Evolutionary conservation across 108 stramenopile genomes (phyloP), one percentile per base, ranked within the genome.

Genomic region (Discostella pseudostelligera): DNA sequence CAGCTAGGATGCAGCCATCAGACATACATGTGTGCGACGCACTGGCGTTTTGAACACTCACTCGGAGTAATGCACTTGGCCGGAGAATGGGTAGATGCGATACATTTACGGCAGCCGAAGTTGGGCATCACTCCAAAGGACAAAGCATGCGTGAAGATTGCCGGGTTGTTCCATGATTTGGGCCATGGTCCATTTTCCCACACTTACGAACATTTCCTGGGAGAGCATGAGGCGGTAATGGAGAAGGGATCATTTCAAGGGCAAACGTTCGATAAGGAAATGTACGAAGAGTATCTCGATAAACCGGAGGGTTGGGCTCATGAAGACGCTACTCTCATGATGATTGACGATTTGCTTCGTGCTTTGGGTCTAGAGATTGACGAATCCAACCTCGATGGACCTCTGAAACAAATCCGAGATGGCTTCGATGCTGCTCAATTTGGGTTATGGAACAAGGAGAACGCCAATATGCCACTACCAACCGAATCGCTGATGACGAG

Each of bases 111-210:
- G 45, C 87, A 95, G 43, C 81, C 79, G 19, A 17, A 70, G 20
- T 69, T 95, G 24, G 62, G 69, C 4, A 88, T 89, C 16, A 91
- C 87, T 1, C 81, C 77, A 17, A 87, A 83, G 56, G 97, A 98
- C 71, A 74, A 95, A 13, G 63, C 89, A 16, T 96, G 96, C 76
- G 93, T 96, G 48, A 95, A 92, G 68, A 77, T 98, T 25, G 97
- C 97, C 7, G 97, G 95, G 2, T 67, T 96, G 54, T 60, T 85
- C 21, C 97, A 98, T 74, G 97, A 98, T 65, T 63, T 92, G 36
- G 95, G 91, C n/a, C 91, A 93, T 50, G 97, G 97, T 20, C 90
- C 94, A 0, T 96, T 71, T 73, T 82, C 80, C 12, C 97, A 98
- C 78, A 39, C 92, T 4, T 98, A 72, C 67, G 89, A 88, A 24